Base-by-base conservation (phyloP, 345 rosid genomes). In the Citrus mangshanensis region DNA sequence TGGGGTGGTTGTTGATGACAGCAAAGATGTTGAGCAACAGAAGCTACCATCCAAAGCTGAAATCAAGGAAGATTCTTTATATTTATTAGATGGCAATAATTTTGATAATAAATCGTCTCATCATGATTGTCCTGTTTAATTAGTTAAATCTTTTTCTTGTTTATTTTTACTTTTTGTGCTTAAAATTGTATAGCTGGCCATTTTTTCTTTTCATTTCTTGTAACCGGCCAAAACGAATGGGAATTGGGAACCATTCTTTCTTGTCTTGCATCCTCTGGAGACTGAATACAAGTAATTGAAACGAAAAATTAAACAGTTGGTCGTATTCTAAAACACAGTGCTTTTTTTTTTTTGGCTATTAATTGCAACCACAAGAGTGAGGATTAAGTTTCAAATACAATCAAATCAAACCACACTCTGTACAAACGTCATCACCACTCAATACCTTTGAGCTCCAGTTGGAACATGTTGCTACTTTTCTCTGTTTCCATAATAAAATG, bases 61-160 rank as follows among this genome's bases (percentile, higher is more conserved):
- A 81, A 88, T 75, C 82, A 81, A 85, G 80, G 83, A 84, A 56
- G 89, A 83, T 83, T 87, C 78, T 56, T 68, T 63, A 60, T 58
- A 75, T 78, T 80, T 65, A 64, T 62, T 80, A 51, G 68, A n/a
- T 35, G 73, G 82, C 28, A 78, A 84, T 76, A 70, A 84, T 74
- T 70, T 61, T 24, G 84, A 77, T 61, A 19, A 72, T 54, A 54
- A 54, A 16, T 16, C 21, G 59, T 51, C 77, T 68, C 55, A 69
- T 34, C 9, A 73, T 80, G 25, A 59, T 63, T 83, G 55, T 72
- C 70, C 68, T 13, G 88, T 83, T 65, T 80, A 71, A 72, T 69
- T 54, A 54, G 2, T 54, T 19, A 46, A 46, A 46, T 54, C 58
- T 54, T 54, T 54, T 54, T 54, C 21, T 18, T 18, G 5, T 18